phyloP scores from a whole-genome alignment of 345 rosid species.

The Lepidium aucheri region DNA sequence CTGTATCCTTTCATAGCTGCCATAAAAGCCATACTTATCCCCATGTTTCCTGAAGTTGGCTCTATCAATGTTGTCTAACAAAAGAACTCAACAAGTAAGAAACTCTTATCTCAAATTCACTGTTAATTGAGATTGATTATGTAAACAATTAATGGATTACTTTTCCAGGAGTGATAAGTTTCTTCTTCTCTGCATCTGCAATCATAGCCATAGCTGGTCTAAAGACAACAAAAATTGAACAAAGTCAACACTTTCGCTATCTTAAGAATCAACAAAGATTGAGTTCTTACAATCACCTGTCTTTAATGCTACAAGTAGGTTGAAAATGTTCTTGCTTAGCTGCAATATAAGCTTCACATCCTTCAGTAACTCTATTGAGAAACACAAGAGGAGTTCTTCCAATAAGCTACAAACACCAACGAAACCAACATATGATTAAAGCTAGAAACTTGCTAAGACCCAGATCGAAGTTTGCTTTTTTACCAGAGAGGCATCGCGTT shows the following conservation, averaged over 20 bases:
- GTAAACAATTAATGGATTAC: slow-evolving; percentile 23
- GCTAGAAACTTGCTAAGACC: neutral
- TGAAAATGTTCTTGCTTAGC: slow-evolving; percentile 93
- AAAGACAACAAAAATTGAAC: neutral
- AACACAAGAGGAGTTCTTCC: slow-evolving; percentile 81
- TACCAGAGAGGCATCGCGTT: slow-evolving; percentile 58
- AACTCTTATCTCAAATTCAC: neutral
- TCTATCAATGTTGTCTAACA: slow-evolving; percentile 78
- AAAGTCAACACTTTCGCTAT: neutral
- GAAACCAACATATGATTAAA: neutral
- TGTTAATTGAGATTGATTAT: neutral
- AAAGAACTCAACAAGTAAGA: neutral
- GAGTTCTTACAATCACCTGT: slow-evolving; percentile 42
- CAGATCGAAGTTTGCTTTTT: neutral
- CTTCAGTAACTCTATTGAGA: slow-evolving; percentile 82
- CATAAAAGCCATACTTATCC: slow-evolving; percentile 91
- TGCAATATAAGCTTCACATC: slow-evolving; percentile 83
- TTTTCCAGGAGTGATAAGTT: slow-evolving; percentile 71
- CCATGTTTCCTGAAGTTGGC: slow-evolving; percentile 98
- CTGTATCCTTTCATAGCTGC: slow-evolving; percentile 90
- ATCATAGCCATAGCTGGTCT: slow-evolving; percentile 94
- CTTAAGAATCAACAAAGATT: neutral
- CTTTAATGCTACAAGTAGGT: slow-evolving; percentile 90
- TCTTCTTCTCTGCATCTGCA: slow-evolving; percentile 66
- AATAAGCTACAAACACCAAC: slow-evolving; percentile 41